Conservation (phyloP, 805 yeast species). For the Candida ulmi region DNA sequence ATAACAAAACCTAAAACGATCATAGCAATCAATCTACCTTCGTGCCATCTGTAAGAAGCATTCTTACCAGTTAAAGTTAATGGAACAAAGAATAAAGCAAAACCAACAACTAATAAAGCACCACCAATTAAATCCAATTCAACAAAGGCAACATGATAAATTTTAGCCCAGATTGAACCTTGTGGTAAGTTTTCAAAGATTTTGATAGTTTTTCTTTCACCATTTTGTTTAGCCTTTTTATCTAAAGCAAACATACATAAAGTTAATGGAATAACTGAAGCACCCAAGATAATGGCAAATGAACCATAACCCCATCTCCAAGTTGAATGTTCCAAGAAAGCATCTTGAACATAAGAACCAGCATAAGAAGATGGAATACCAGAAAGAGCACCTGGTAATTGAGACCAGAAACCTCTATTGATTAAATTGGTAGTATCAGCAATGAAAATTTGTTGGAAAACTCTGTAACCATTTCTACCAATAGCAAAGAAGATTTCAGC, state of each 20-base stretch:
- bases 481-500: slow-evolving; percentile 32
- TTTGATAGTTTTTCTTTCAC: slow-evolving; percentile 7
- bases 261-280: slow-evolving; percentile 18
- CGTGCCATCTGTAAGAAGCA: slow-evolving; percentile 19
- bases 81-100: slow-evolving; percentile 24
- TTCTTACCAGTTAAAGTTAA: slow-evolving; percentile 24
- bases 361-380: slow-evolving; percentile 24
- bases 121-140: slow-evolving; percentile 23
- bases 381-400: slow-evolving; percentile 29
- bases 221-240: slow-evolving; percentile 10
- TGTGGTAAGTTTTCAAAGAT: slow-evolving; percentile 15
- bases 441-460: slow-evolving; percentile 30
- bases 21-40: slow-evolving; percentile 20
- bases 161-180: slow-evolving; percentile 9
- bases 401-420: slow-evolving; percentile 32
- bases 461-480: slow-evolving; percentile 33
- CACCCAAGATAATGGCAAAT: slow-evolving; percentile 33
- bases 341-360: slow-evolving; percentile 24
- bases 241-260: slow-evolving; percentile 21
- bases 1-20: slow-evolving; percentile 22
- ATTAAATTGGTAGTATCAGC: slow-evolving; percentile 34
- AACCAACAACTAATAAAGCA: slow-evolving; percentile 15
- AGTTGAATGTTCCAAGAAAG: slow-evolving; percentile 25
- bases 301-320: slow-evolving; percentile 50
- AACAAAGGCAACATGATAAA: slow-evolving; percentile 9